Evolutionary conservation across 2,329 filamentous ascomycete species (phyloP), one percentile per base, ranked within the genome.

Genomic region (Cladosporium colombiae): DNA sequence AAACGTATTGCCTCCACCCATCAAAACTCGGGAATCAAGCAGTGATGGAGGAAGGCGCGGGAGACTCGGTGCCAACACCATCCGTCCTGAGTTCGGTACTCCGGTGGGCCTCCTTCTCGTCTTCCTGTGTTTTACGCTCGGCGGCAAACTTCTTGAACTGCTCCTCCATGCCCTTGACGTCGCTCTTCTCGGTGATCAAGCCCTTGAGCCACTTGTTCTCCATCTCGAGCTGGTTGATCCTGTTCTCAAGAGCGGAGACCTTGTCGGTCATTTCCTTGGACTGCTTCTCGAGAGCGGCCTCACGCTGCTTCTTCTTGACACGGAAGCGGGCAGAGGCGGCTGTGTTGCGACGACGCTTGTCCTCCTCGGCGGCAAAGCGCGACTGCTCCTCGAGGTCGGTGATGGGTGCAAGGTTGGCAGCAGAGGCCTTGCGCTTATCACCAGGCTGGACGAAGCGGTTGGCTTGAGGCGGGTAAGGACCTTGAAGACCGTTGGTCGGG

Each of bases 301-400:
- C 82, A 55, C 82, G 80, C 73, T 84, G 81, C 80, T 84, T 84
- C 81, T 84, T 84, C 78, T 84, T 84, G 68, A 84, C 79, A 56
- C 82, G 81, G 79, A 84, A 84, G 52, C 82, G 80, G 18, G 82
- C 82, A 65, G 78, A 81, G n/a, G 82, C 82, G 46, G 82, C 82
- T 1, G 82, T 84, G 75, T 84, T 84, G 67, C 82, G 81, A 37
- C 82, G 81, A 58, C 82, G 81, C 75, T 84, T 84, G 77, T 84
- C 82, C 71, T 84, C 82, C 67, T 84, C 82, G 10, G 82, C 82
- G 33, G 81, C 81, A 44, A 79, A 62, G 68, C 82, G 80, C 29
- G 80, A 79, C 27, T 75, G 70, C 67, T 83, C 82, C 68, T 84
- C 82, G 33, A 82, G 73, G 40, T 78, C 75, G 35, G 63, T 75